Percentiles rank a stretch among this genome's conserved stretches.
Evolutionary conservation across 805 yeast genomes (phyloP).

Genomic region (Cyberlindnera amylophila): DNA sequence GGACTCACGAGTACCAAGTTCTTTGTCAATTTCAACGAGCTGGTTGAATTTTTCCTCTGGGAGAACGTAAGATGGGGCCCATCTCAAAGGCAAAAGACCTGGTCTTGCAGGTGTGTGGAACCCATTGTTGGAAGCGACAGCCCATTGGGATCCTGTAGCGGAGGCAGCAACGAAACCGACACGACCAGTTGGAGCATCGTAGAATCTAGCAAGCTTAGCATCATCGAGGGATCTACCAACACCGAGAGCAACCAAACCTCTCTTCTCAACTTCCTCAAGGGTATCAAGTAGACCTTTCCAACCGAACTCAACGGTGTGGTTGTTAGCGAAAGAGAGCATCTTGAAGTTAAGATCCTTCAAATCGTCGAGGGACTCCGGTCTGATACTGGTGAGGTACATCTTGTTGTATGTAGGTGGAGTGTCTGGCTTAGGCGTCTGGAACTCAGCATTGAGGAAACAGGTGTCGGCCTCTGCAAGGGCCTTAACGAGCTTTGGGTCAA

Average conservation of each 20-base stretch:
- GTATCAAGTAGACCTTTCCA: conserved; percentile 26
- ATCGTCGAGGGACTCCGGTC: conserved; percentile 24
- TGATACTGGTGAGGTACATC: conserved; percentile 27
- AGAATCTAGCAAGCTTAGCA: conserved; percentile 25
- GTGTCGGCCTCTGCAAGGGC: conserved; percentile 25
- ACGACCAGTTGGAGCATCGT: conserved; percentile 28
- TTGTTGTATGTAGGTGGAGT: conserved; percentile 28
- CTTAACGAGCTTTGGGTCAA: conserved; percentile 26
- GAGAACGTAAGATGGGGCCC: conserved; percentile 27
- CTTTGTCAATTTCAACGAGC: conserved; percentile 26
- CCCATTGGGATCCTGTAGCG: conserved; percentile 27
- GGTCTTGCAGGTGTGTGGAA: conserved; percentile 28
- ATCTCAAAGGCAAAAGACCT: conserved; percentile 28
- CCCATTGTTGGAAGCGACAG: conserved; percentile 27
- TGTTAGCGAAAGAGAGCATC: conserved; percentile 27
- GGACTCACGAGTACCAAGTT: conserved; percentile 29
- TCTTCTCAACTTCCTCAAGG: conserved; percentile 24
- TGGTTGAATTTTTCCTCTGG: conserved; percentile 27
- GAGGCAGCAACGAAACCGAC: conserved; percentile 26
- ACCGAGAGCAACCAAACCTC: conserved; percentile 26
- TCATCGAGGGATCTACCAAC: conserved; percentile 28
- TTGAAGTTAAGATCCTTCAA: conserved; percentile 25
- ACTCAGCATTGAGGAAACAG: conserved; percentile 28
- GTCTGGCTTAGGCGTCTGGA: conserved; percentile 27
- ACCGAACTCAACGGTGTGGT: conserved; percentile 29